Evolutionary conservation across 768 basidiomycete species (phyloP), one percentile per base, ranked within the genome.

Genomic region (Galerina sulciceps): DNA sequence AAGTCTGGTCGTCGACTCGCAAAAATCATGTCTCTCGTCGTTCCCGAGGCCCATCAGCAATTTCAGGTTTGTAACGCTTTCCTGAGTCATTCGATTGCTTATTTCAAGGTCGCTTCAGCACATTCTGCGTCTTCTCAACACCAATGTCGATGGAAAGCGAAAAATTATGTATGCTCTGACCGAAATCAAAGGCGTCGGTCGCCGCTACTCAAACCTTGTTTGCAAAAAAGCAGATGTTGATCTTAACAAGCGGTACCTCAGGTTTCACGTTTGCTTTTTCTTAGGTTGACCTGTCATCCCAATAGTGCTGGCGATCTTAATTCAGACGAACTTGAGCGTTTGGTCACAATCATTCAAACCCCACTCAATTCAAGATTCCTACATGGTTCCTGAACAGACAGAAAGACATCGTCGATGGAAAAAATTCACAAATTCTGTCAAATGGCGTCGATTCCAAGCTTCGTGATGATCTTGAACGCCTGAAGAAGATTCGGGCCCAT

Each of bases 191-290:
- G 97, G 97, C 87, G 97, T 99, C 60, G 97, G 97, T 70, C 90
- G 97, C 65, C 91, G 97, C 53, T 99, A 99, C 81, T 89, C 97
- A 73, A 99, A 99, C 81, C 79, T 99, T 70, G 96, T 99, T 67
- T 99, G 97, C 88, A 99, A 99, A 81, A 99, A 99, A 84, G 97
- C 97, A 61, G 97, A 99, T 81, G 94, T 99, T 41, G 96, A 99
- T 73, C 86, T 99, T 61, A 94, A 86, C 84, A 99, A 99, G 82
- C 93, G 97, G 97, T 99, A 70, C 60, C 90, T 62, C 18, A 5
- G 18, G 42, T 34, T 13, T 36, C 4, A 15, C 26, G 15, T 14
- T 11, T 76, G 22, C 17, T 34, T 34, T 14, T 11, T 20, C 9
- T 6, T n/a, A 2, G 10, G 15, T 37, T n/a, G 37, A 44, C 42